Evolutionary conservation across 2,329 filamentous ascomycete species (phyloP), one percentile per base, ranked within the genome.

Genomic region (Diaporthe helianthi): DNA sequence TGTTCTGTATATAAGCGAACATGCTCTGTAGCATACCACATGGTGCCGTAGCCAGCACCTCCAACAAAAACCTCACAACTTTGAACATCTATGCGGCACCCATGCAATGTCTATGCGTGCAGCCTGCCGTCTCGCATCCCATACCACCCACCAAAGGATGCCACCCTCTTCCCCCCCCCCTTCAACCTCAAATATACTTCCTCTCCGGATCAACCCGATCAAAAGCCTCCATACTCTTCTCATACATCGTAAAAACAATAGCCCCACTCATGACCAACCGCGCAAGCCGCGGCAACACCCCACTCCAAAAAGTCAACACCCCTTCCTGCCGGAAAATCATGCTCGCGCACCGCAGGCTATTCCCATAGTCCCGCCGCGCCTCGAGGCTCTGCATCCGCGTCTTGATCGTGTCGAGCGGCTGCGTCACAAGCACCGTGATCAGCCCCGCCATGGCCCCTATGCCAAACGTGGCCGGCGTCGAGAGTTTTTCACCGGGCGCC

Each of bases 211-310:
- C 96, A 65, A 94, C 70, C 76, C 79, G 85, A 75, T 93, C 88
- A 84, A 99, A 89, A 69, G 94, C 76, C 65, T 98, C 95, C 84
- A 98, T 98, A 70, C 91, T 92, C 87, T 98, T 98, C 83, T 98
- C 95, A 79, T 98, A 96, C 90, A 98, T 97, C 26, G 96, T 97
- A 78, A 99, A 99, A 49, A 99, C 96, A 76, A 99, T 97, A 22
- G 96, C 96, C 68, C 96, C 96, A 76, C 94, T 98, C 80, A 98
- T 80, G 51, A 98, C 92, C 74, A 99, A 79, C 69, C 96, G 86
- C 29, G 90, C 95, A 76, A 99, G 80, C 66, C 96, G 86, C 1
- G 96, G 96, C 74, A 98, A 77, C 26, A 96, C 95, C 31, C 96
- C 96, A 74, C 93, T 95, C 96, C 96, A 99, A 73, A 98, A 92